These are phyloP conservation scores for Oldenlandia corymbosa DNA, from an alignment of 257 asterid genomes.

Conservation along the genomic window DNA sequence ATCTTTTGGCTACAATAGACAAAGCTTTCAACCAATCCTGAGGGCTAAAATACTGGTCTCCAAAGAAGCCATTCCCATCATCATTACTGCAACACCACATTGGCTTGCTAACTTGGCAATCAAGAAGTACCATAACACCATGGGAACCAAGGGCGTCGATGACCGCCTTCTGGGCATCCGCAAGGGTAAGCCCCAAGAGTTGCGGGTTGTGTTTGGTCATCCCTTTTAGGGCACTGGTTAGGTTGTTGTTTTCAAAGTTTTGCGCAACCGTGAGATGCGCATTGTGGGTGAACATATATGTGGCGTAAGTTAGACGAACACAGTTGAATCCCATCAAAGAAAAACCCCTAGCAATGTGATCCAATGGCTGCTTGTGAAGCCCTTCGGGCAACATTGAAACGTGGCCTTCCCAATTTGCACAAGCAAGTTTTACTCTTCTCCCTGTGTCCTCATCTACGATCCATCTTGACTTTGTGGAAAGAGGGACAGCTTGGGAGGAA, in stretches of 20 bases:
- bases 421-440: constrained; percentile 41
- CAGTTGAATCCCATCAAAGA: constrained; percentile 56
- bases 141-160: constrained; percentile 28
- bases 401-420: constrained; percentile 60
- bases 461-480: constrained; percentile 56
- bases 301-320: constrained; percentile 63
- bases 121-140: constrained; percentile 59
- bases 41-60: constrained; percentile 51
- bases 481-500: constrained; percentile 33
- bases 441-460: constrained; percentile 38
- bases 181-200: constrained; percentile 22
- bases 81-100: constrained; percentile 53
- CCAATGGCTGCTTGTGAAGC: constrained; percentile 33
- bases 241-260: constrained; percentile 16
- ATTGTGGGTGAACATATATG: constrained; percentile 46
- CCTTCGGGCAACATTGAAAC: constrained; percentile 63
- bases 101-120: constrained; percentile 61
- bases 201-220: constrained; percentile 13
- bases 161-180: constrained; percentile 50
- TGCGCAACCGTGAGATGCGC: constrained; percentile 24
- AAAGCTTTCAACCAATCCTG: constrained; percentile 59
- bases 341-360: constrained; percentile 22
- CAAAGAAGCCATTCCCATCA: constrained; percentile 78
- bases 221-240: constrained; percentile 28
- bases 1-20: constrained; percentile 31